Base-by-base conservation (phyloP, 495 filamentous ascomycete species). In the Ascodesmis nigricans region DNA sequence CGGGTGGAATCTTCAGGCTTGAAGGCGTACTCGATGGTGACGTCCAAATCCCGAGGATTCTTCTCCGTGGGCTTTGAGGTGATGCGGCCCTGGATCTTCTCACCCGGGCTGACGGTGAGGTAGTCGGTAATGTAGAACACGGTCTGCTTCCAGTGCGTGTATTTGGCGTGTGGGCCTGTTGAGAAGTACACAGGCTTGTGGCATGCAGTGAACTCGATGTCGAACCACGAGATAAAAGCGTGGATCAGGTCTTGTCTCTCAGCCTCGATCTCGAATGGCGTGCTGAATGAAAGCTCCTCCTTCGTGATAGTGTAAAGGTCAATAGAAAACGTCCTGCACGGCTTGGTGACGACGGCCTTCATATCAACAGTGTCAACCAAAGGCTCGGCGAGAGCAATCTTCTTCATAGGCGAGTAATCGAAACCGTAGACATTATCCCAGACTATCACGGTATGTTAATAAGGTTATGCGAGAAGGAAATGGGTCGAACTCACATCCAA, bases 371-470 rank as follows among this genome's bases (percentile, higher is more conserved):
- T 79, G 44, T 81, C 72, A 32, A 91, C 78, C 17, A 90, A 69
- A 4, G 72, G 73, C 47, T 93, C 82, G 31, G 73, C 75, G 49
- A 87, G 68, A 38, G 81, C 81, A 32, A 71, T 78, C 38, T 68
- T 57, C 55, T 80, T 76, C 65, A 97, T 78, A 14, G 82, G 79
- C 40, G 70, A 72, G 62, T 87, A 92, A 60, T 99, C 72, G 56
- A 99, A 99, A 35, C 87, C 87, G 56, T 92, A 99, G 8, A 99
- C 83, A 43, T 93, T 90, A 53, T 90, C 77, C 87, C 87, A 99
- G 64, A 90, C 75, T 79, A 46, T 31, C 16, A 13, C 38, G 32
- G 14, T 18, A 13, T 18, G 19, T 50, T 48, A 49, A 36, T 19
- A 21, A 29, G 18, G 14, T 29, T 20, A 27, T 6, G 11, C 30